These are phyloP conservation scores for Jacaranda copaia DNA, from an alignment of 257 asterid species.

Conservation along the genomic window DNA sequence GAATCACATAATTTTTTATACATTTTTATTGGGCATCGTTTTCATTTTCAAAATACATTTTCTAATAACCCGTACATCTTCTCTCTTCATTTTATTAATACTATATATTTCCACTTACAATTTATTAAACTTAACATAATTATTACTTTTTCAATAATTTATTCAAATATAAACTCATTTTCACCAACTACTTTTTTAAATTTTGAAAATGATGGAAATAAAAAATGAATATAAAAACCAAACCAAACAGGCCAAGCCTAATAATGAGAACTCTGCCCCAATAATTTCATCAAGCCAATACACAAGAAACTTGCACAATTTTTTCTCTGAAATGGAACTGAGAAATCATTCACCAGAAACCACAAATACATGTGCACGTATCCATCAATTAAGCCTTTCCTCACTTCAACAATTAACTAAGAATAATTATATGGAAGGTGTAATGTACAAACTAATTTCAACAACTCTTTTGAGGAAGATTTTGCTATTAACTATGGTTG, in stretches of 20 bases:
- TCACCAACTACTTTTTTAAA: too few species aligned
- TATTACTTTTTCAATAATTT: too few species aligned
- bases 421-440: conserved; percentile 25
- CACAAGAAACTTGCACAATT: not conserved
- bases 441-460: conserved; percentile 38
- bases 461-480: not conserved
- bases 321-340: not conserved
- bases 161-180: too few species aligned
- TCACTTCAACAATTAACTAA: conserved; percentile 23
- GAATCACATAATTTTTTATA: too few species aligned
- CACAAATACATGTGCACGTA: conserved; percentile 14
- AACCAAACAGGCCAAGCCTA: not conserved
- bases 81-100: too few species aligned
- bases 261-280: not conserved
- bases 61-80: too few species aligned
- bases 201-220: too few species aligned
- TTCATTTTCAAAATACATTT: too few species aligned
- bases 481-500: conserved; percentile 31
- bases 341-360: not conserved
- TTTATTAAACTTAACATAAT: too few species aligned
- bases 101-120: too few species aligned
- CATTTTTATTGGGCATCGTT: too few species aligned
- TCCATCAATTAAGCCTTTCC: conserved; percentile 8
- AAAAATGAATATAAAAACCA: not conserved
- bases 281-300: not conserved